Base-by-base conservation (phyloP, 768 basidiomycete species). In the Russula brevipes region DNA sequence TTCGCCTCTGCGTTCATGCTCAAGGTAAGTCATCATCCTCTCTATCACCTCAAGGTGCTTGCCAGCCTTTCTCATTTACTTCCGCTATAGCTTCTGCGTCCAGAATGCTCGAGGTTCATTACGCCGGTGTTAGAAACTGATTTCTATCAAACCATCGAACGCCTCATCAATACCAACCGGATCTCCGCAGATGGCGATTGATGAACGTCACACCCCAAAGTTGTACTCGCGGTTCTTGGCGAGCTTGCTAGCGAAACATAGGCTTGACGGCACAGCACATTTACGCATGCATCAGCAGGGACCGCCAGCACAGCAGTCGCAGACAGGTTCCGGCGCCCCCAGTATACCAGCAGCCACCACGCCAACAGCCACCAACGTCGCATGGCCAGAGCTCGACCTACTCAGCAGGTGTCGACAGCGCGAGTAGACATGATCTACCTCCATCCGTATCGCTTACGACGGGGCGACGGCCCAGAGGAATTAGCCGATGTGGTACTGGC, bases 141-240 rank as follows among this genome's bases (percentile, higher is more conserved):
- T 63, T 88, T 92, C 60, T 82, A 83, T 24, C 70, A 72, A 0
- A 76, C 84, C 30, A 88, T 94, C 0, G 83, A 86, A 69, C 78
- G 80, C 59, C 83, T 88, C 61, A 80, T 87, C 51, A 79, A 88
- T 63, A 79, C 91, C 1, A 79, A 79, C 92, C 4, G 81, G 82
- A 3, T 84, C 85, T 0, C 81, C 87, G 6, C 84, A 86, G 59
- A 82, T 93, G 17, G 85, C 86, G 19, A 80, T 93, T 62, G 91
- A 94, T 73, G 86, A 89, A 33, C 85, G 85, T 17, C 90, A 93
- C 70, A 88, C 87, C 0, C 91, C 90, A 1, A 87, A 85, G 71
- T 76, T 92, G 5, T 92, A 91, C 72, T 83, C 91, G 0, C 85
- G 83, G 53, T 93, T 93, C 81, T 78, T 94, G 51, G 82, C 82